Evolutionary conservation across 2,329 filamentous ascomycete genomes (phyloP), one percentile per base, ranked within the genome.

Genomic region (Tetracladium maxilliforme): DNA sequence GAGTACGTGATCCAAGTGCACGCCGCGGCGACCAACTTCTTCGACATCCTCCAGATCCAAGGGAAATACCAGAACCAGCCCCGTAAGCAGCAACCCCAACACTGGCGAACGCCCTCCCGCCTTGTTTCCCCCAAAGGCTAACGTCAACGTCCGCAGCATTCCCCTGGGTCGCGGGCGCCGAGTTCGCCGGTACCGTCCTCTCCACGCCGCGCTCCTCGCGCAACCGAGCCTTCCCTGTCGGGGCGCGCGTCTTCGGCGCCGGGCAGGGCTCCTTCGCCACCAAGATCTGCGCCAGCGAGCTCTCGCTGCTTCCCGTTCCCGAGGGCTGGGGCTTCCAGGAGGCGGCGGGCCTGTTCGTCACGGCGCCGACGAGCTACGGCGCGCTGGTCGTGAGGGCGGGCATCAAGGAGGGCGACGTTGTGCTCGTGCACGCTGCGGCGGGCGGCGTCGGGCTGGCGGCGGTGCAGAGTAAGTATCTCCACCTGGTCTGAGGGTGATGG

Each of bases 11-110:
- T 95, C 46, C 68, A 74, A 43, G 79, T 95, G 41, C 80, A 83
- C 51, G 82, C 87, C 23, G 68, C 79, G 1, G 87, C 83, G 12
- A 81, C 82, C 42, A 95, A 95, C 57, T 95, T 95, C 66, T 95
- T 94, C 59, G 87, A 95, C 49, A 78, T 93, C 30, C 70, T 95
- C 27, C 87, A 95, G 47, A 83, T 94, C 44, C 77, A 83, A 44
- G 87, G 87, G 29, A 92, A 92, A 67, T 95, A 95, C 54, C 87
- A 95, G 47, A 67, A 82, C 46, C 86, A 94, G 42, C 84, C 84
- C 0, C 71, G 31, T 10, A n/a, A n/a, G n/a, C n/a, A n/a, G n/a
- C n/a, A n/a, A 3, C 4, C 5, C 3, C 14, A 11, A 12, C 17
- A 6, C 9, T 19, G 11, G 16, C 16, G 24, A 13, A n/a, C n/a